These are phyloP conservation scores for Colletotrichum siamense DNA, from an alignment of 2,329 filamentous ascomycete species.

Conservation along the genomic window DNA sequence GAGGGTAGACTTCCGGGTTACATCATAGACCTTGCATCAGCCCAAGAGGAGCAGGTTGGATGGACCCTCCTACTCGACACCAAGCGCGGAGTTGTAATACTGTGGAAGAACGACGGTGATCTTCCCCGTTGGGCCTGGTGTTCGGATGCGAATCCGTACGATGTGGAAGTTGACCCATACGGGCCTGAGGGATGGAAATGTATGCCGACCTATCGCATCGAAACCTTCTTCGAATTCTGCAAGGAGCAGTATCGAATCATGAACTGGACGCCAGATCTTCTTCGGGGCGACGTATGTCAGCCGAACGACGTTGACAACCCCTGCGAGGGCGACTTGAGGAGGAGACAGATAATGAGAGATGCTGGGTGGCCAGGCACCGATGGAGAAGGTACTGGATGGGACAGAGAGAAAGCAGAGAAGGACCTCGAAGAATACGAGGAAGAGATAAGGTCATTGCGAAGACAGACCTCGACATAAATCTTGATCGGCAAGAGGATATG, in stretches of 20 bases:
- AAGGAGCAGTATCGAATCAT: not conserved
- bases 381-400: not conserved
- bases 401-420: not conserved
- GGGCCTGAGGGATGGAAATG: not conserved
- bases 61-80: not conserved
- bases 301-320: not conserved
- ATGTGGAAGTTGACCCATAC: not conserved
- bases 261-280: not conserved
- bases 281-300: not conserved
- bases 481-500: no score
- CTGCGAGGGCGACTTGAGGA: not conserved
- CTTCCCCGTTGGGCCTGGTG: fast-evolving
- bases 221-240: not conserved
- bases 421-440: not conserved
- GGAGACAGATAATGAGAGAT: not conserved
- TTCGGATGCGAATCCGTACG: not conserved
- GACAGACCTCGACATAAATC: no score
- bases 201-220: not conserved
- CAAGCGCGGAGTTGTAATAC: not conserved
- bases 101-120: not conserved
- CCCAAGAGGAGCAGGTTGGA: not conserved
- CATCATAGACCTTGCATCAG: not conserved
- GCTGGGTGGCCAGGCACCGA: not conserved
- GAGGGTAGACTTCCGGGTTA: not conserved
- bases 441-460: not conserved